Evolutionary conservation across 768 basidiomycete species (phyloP), one percentile per base, ranked within the genome.

Genomic region (Tulasnella sp.): DNA sequence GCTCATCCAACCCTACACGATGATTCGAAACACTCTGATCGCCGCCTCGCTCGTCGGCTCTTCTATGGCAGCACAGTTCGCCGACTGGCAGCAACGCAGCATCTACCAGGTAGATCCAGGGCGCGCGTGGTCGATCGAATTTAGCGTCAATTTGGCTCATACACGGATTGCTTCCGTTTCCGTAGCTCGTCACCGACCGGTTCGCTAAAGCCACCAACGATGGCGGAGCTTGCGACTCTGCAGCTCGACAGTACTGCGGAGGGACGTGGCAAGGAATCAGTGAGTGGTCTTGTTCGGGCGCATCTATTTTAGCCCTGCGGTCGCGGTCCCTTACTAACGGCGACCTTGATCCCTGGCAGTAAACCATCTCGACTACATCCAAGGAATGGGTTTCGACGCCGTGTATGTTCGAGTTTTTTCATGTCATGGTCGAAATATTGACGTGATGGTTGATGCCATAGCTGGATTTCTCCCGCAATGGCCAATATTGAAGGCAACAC

Each of bases 401-500:
- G 40, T 75, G 40, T 57, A 57, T 26, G 55, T 35, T 5, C n/a
- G n/a, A n/a, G n/a, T n/a, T n/a, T n/a, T n/a, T n/a, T 35, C 35
- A 5, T 35, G 35, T 35, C 35, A 35, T 35, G 2, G 35, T 35
- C 2, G 2, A 35, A 10, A 42, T 42, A 7, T 15, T 42, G 42
- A 42, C 42, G 13, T 15, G 13, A 10, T 15, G 7, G 7, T 42
- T 15, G 42, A 3, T 15, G 42, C 1, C 1, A 23, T 57, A 57
- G 55, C 48, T 85, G 83, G 84, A 84, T 84, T 44, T 83, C 83
- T 3, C 94, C 93, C 18, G 88, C 94, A 23, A 90, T 88, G 77
- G 88, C 93, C 83, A 94, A 94, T 83, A 78, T 93, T 91, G 79
- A 84, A 48, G 92, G 92, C 0, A 88, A 91, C 20, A 90, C 92